Evolutionary conservation across 352 stramenopile genomes (phyloP).

Genomic region (Sclerospora graminicola): DNA sequence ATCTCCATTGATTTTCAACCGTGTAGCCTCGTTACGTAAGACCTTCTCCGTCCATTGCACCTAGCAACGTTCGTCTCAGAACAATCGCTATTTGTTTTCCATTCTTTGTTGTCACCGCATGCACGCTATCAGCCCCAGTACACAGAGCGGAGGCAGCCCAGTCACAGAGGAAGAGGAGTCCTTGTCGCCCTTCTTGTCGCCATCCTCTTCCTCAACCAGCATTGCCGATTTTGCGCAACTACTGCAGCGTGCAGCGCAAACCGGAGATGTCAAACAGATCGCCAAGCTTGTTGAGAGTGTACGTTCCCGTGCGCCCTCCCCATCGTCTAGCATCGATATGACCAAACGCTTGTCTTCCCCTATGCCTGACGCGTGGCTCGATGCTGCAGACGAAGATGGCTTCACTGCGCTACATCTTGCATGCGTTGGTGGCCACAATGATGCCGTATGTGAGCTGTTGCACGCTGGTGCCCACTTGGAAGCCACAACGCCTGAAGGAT

Average conservation of each 20-base stretch:
- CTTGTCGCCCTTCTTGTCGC: conserved; percentile 27
- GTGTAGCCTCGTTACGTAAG: not conserved
- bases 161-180: conserved; percentile 44
- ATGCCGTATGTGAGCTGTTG: conserved; percentile 32
- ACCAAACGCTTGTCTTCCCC: conserved; percentile 13
- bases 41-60: not conserved
- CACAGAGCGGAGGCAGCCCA: conserved; percentile 42
- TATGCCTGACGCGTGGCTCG: conserved; percentile 14
- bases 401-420: conserved; percentile 56
- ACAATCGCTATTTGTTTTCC: not conserved
- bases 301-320: conserved; percentile 11
- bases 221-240: conserved; percentile 18
- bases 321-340: conserved; percentile 15
- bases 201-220: conserved; percentile 18
- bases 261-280: conserved; percentile 36
- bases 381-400: conserved; percentile 36
- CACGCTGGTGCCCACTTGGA: conserved; percentile 31
- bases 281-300: conserved; percentile 31
- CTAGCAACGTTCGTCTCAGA: not conserved
- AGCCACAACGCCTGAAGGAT: conserved; percentile 35
- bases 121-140: conserved; percentile 31
- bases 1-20: conserved; percentile 7
- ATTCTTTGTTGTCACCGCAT: conserved; percentile 13
- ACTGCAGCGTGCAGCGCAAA: conserved; percentile 35
- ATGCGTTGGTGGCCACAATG: conserved; percentile 37